Conservation (phyloP, 2,329 filamentous ascomycete species). For the Metarhizium anisopliae region DNA sequence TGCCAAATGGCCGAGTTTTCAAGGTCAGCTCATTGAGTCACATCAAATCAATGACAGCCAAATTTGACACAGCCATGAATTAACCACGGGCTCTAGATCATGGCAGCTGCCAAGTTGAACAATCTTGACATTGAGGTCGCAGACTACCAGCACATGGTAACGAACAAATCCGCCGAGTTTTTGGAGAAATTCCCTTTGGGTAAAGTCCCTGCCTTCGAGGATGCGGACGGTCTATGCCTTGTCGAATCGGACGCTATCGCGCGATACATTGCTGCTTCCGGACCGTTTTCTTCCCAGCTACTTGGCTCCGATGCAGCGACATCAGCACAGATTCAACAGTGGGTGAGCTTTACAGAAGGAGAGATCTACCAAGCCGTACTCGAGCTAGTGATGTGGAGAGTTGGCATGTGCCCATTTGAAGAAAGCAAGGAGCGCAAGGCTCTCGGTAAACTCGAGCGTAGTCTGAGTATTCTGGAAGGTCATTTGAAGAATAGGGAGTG, state of each 20-base stretch:
- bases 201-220: too few relatives aligned
- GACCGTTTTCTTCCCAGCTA: neutral
- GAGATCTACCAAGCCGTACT: neutral
- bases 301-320: neutral
- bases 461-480: too few relatives aligned
- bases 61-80: too few relatives aligned
- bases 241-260: too few relatives aligned
- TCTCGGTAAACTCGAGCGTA: too few relatives aligned
- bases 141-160: conserved; percentile 3
- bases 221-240: too few relatives aligned
- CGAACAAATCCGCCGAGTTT: conserved; percentile 1
- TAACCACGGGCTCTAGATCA: neutral
- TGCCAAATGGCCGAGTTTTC: too few relatives aligned
- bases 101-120: conserved; percentile 4
- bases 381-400: conserved; percentile 3
- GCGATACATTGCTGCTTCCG: too few relatives aligned
- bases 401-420: neutral
- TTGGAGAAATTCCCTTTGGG: neutral
- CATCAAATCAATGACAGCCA: too few relatives aligned
- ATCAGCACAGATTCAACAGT: conserved; percentile 2
- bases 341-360: conserved; percentile 2
- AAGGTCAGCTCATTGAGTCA: too few relatives aligned
- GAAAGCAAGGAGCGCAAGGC: neutral
- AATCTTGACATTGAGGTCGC: conserved; percentile 1
- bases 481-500: neutral